Conservation (phyloP, 495 filamentous ascomycete species). For the Penicillium verhagenii region DNA sequence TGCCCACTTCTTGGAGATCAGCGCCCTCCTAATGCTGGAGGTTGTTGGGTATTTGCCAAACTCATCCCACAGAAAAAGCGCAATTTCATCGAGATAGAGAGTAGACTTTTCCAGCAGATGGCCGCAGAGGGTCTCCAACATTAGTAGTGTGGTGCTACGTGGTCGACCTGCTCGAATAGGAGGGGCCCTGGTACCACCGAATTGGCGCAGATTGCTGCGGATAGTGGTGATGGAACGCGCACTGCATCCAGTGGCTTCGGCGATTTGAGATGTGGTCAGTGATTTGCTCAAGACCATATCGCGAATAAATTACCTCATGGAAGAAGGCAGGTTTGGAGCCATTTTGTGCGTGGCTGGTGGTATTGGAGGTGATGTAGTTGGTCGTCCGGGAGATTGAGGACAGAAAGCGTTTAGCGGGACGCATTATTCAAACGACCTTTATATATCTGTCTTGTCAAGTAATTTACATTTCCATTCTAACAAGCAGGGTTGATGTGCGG, state of each 20-base stretch:
- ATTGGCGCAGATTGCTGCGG: neutral
- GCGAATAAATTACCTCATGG: constrained; percentile 6
- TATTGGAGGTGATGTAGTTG: neutral
- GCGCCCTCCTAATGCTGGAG: neutral
- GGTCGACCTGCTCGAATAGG: neutral
- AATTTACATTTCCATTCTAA: constrained; percentile 3
- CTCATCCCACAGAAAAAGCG: neutral
- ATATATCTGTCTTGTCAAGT: constrained; percentile 3
- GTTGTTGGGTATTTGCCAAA: neutral
- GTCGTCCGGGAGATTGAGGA: neutral
- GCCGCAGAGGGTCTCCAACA: neutral
- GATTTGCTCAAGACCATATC: constrained; percentile 11
- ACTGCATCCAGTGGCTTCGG: constrained; percentile 5
- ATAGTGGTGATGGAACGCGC: neutral
- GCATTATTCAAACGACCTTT: neutral
- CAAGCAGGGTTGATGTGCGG: neutral
- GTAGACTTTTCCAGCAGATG: neutral
- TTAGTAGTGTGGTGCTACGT: neutral
- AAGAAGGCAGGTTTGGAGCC: constrained; percentile 1
- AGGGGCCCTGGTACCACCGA: neutral
- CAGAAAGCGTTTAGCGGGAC: neutral
- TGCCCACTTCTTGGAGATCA: neutral
- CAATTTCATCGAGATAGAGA: neutral
- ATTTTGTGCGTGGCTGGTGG: constrained; percentile 3
- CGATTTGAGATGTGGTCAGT: constrained; percentile 12